Evolutionary conservation across 768 basidiomycete species (phyloP).

Genomic region (Paxillus ammoniavirescens): DNA sequence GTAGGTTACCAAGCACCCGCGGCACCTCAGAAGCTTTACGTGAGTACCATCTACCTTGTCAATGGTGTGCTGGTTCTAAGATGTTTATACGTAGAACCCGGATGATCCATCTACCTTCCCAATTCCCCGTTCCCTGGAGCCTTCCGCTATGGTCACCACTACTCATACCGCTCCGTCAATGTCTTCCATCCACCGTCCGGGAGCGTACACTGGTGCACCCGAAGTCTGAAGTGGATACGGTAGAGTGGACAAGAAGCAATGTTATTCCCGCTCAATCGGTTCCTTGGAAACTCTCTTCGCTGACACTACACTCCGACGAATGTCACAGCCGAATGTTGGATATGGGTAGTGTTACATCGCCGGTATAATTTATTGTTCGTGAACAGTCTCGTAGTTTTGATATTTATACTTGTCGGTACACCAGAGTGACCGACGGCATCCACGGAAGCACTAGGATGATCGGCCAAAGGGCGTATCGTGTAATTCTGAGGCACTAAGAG

Average conservation of each 20-base stretch:
- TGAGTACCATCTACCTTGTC: neutral
- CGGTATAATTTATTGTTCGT: neutral
- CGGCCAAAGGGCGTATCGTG: slow-evolving; percentile 61
- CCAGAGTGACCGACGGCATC: slow-evolving; percentile 62
- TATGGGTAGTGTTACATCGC: neutral
- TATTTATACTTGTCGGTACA: slow-evolving; percentile 43
- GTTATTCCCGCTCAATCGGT: neutral
- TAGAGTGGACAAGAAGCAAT: neutral
- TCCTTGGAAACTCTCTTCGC: neutral
- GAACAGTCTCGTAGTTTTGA: neutral
- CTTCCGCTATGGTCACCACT: neutral
- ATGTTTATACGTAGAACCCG: slow-evolving; percentile 1
- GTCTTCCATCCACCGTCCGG: neutral
- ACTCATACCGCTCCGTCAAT: neutral
- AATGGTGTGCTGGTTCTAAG: neutral
- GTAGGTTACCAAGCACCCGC: neutral
- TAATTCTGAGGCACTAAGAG: slow-evolving; percentile 52
- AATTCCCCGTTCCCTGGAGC: neutral
- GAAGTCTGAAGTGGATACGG: slow-evolving; percentile 6
- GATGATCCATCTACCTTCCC: slow-evolving; percentile 7
- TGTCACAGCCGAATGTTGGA: neutral
- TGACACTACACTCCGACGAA: neutral
- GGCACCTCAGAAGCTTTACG: neutral
- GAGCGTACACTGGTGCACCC: neutral
- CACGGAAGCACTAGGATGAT: slow-evolving; percentile 42